Evolutionary conservation across 768 basidiomycete genomes (phyloP).

Genomic region (Tricholoma terreum): DNA sequence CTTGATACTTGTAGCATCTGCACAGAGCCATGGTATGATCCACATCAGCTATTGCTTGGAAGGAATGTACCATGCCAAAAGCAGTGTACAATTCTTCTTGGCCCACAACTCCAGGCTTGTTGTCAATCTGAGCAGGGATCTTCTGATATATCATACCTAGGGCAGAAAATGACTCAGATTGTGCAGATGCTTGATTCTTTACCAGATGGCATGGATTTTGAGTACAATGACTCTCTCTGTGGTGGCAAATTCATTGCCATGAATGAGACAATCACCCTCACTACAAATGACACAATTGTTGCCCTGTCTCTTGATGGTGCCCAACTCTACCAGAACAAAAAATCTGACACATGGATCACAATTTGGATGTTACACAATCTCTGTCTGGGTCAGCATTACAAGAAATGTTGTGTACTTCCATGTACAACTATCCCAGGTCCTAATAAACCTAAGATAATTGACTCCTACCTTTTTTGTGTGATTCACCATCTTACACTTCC

Average conservation of each 20-base stretch:
- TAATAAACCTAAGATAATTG: slow-evolving; percentile 4
- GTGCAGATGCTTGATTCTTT: neutral
- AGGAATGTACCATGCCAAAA: slow-evolving; percentile 2
- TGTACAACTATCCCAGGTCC: slow-evolving; percentile 4
- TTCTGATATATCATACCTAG: neutral
- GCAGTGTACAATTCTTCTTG: slow-evolving; percentile 1
- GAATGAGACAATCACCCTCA: neutral
- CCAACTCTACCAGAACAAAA: slow-evolving; percentile 17
- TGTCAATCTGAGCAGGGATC: neutral
- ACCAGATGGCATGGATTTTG: neutral
- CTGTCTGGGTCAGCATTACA: neutral
- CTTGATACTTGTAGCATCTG: slow-evolving; percentile 11
- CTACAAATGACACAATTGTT: neutral
- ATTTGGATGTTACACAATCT: neutral
- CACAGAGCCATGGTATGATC: neutral
- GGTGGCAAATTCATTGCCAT: slow-evolving; percentile 3
- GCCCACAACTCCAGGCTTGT: neutral
- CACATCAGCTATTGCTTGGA: neutral
- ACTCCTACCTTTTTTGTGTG: slow-evolving; percentile 5
- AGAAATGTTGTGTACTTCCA: neutral
- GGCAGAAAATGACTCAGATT: neutral
- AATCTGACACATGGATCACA: neutral
- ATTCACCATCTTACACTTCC: no score
- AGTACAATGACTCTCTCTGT: slow-evolving; percentile 6
- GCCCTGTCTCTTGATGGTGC: slow-evolving; percentile 5